Evolutionary conservation across 2,329 filamentous ascomycete genomes (phyloP).

Genomic region (Exophiala mesophila): DNA sequence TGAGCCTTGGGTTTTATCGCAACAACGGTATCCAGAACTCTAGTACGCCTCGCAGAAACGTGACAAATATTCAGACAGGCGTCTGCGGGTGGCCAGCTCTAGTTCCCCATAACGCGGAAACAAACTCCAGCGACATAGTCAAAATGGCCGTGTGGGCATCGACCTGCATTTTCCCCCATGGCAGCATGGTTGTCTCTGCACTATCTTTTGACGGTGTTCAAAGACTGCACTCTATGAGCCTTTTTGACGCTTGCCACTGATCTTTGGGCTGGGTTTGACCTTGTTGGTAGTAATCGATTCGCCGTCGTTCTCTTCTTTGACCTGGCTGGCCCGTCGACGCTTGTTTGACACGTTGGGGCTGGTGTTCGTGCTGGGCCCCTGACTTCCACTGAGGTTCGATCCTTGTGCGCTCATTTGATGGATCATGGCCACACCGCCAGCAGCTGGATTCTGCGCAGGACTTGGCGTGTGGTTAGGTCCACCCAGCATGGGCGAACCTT

Average conservation of each 20-base stretch:
- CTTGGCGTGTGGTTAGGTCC: constrained; percentile 44
- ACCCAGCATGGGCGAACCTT: constrained; percentile 50
- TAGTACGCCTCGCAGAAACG: no score
- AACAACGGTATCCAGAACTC: no score
- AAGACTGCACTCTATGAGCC: constrained; percentile 30
- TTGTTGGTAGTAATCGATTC: constrained; percentile 38
- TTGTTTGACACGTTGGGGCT: constrained; percentile 58
- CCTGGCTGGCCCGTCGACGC: constrained; percentile 53
- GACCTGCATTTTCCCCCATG: no score
- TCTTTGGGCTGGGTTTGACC: constrained; percentile 44
- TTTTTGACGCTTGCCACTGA: constrained; percentile 45
- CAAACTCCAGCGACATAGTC: no score
- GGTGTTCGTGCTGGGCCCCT: constrained; percentile 55
- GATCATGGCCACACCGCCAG: constrained; percentile 49
- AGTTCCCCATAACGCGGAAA: no score
- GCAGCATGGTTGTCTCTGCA: no score
- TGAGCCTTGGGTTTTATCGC: no score
- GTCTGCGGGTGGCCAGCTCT: no score
- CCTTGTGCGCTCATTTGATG: constrained; percentile 54
- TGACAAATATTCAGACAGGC: no score
- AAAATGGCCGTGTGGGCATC: no score
- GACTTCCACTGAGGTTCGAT: constrained; percentile 47
- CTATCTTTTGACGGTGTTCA: no score
- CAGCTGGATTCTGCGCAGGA: constrained; percentile 42
- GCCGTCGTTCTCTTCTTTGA: constrained; percentile 54